Conservation (phyloP, 345 rosid genomes). For the Ceriops decandra region DNA sequence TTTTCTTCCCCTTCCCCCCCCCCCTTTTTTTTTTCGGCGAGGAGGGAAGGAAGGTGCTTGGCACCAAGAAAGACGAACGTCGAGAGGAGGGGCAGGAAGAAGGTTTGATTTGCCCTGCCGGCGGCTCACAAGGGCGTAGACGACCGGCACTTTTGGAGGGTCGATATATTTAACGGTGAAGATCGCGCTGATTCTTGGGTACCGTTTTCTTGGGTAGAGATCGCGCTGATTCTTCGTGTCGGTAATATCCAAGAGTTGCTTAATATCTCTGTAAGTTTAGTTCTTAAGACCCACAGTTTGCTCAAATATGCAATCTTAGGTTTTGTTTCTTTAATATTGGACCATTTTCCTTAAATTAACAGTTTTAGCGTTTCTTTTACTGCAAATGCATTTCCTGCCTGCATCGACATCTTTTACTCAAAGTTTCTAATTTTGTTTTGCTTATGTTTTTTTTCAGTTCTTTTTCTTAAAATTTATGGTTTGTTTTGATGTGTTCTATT, state of each 20-base stretch:
- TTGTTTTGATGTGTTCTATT: no score
- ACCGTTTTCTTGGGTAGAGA: conserved; percentile 79
- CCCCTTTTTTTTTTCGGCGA: neutral
- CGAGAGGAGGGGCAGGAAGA: conserved; percentile 18
- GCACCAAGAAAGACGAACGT: neutral
- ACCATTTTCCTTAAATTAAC: no score
- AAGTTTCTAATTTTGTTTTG: no score
- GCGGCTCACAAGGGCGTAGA: conserved; percentile 73
- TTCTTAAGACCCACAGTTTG: neutral
- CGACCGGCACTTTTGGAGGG: conserved; percentile 86
- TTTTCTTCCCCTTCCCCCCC: neutral
- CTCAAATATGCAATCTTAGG: neutral
- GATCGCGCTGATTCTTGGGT: conserved; percentile 43
- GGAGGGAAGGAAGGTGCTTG: neutral
- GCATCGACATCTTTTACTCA: no score
- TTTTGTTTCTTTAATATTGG: no score
- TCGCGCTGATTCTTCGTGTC: conserved; percentile 40
- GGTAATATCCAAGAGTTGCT: conserved; percentile 95
- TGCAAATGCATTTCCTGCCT: no score
- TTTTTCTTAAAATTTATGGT: no score
- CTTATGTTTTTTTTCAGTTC: no score
- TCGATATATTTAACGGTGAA: conserved; percentile 79
- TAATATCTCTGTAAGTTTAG: conserved; percentile 72
- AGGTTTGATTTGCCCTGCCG: conserved; percentile 31
- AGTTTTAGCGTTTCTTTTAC: no score